Evolutionary conservation across 805 yeast species (phyloP), one percentile per base, ranked within the genome.

Genomic region (Candida golubevii): DNA sequence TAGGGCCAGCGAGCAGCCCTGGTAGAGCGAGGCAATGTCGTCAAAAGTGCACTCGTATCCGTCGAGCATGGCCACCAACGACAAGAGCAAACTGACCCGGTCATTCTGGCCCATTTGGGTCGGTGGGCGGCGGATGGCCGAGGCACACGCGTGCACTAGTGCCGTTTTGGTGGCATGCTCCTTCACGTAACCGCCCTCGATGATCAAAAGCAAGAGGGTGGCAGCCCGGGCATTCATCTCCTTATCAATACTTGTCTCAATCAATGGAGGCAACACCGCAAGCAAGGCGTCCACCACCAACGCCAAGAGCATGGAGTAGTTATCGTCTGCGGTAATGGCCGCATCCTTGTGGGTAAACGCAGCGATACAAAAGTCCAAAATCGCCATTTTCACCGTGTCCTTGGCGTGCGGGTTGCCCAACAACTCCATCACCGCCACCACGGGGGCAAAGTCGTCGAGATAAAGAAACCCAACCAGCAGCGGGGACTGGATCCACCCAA

Each of bases 231-330:
- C 61, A 31, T 77, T 77, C 37, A 81, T 72, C 6, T 73, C 79
- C 30, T 70, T 67, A 46, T 69, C 65, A 14, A 57, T 45, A 6
- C 71, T 60, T 34, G 67, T 65, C 8, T 66, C 67, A 42, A 83
- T 67, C 9, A 82, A 64, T 0, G 48, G 42, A 3, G 88, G 83
- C 8, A 85, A 65, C 1, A 75, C 66, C 9, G 62, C 58, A 46
- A 84, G 69, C 42, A 80, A 75, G 1, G 74, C 63, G 11, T 79
- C 77, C n/a, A 89, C 82, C 13, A 85, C 71, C 12, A 79, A 56
- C 0, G 83, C 77, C 42, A 80, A 67, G 6, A 81, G 63, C 4
- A 75, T 71, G 36, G 69, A 67, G 51, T 71, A 79, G 7, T 50
- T 40, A 13, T 74, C 77, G 34, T 71, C 72, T 6, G 61, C 61